Evolutionary conservation across 2,329 filamentous ascomycete genomes (phyloP).

Genomic region (Trichophyton schoenleinii): DNA sequence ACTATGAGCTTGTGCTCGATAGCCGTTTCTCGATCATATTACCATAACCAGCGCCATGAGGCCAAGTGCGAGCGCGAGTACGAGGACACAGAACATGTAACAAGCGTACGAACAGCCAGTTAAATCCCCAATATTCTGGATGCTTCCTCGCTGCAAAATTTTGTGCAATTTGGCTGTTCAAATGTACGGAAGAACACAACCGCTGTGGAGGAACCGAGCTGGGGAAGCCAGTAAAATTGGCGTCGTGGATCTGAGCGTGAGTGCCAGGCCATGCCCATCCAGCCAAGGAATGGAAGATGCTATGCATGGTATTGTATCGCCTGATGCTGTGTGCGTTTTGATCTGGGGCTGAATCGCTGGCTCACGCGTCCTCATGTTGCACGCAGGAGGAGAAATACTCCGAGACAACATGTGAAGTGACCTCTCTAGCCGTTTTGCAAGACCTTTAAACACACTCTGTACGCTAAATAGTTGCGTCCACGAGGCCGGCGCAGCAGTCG

Average conservation of each 20-base stretch:
- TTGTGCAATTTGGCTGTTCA: background rate
- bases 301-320: background rate
- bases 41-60: background rate
- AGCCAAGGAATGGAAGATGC: background rate
- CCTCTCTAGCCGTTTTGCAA: background rate
- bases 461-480: background rate
- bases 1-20: background rate
- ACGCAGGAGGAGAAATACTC: background rate
- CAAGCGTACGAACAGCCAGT: background rate
- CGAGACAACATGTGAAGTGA: slow-evolving; percentile 1
- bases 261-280: background rate
- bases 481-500: background rate
- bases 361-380: slow-evolving; percentile 1
- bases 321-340: background rate
- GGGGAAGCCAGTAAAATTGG: background rate
- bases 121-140: background rate
- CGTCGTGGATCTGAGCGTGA: slow-evolving; percentile 1
- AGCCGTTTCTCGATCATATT: background rate
- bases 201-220: background rate
- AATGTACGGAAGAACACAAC: background rate
- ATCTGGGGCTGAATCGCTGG: slow-evolving; percentile 1
- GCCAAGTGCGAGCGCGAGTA: background rate
- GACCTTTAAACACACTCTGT: background rate
- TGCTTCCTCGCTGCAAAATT: background rate
- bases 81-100: background rate